Base-by-base conservation (phyloP, 169 alveolate genomes). In the Eimeria falciformis region DNA sequence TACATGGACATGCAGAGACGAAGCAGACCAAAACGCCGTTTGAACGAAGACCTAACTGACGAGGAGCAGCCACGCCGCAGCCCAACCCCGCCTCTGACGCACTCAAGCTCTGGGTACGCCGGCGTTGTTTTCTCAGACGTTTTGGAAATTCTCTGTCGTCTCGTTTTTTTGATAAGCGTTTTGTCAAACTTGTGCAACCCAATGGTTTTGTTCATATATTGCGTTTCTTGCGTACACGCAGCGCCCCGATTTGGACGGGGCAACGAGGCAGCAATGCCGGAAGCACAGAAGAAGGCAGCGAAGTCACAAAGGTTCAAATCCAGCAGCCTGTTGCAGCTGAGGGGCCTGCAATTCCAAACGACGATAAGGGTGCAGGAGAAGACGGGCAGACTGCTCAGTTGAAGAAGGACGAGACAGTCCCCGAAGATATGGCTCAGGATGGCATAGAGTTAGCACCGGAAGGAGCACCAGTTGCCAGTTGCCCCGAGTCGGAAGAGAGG, bases 21-120 rank as follows among this genome's bases (percentile, higher is more conserved):
- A 1, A 71, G 55, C 69, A 68, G 93, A 46, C 93, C 93, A 46
- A 78, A 90, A 62, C 69, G 93, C 25, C 81, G 93, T 23, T 56
- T 90, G 47, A 83, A 83, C 47, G 93, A 90, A 37, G 93, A 90
- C 71, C 66, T 90, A n/a, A 90, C 93, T 3, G 93, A 90, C 69
- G 93, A 90, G 82, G 93, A 90, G 53, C 90, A 75, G 73, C 93
- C 93, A n/a, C 93, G 93, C 21, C 93, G 93, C 37, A 90, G 93
- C 75, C 93, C 93, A n/a, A 90, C 93, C 21, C 93, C 93, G 29
- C 93, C 93, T 11, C 55, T 58, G 75, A 45, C 93, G 75, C 89
- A 90, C 47, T 75, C 90, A n/a, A 78, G 93, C 68, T 75, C 93
- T 3, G 93, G 93, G 93, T 90, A 78, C 1, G 87, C 23, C 17